Conservation (phyloP, 768 basidiomycete genomes). For the Dacryopinax primogenitus region DNA sequence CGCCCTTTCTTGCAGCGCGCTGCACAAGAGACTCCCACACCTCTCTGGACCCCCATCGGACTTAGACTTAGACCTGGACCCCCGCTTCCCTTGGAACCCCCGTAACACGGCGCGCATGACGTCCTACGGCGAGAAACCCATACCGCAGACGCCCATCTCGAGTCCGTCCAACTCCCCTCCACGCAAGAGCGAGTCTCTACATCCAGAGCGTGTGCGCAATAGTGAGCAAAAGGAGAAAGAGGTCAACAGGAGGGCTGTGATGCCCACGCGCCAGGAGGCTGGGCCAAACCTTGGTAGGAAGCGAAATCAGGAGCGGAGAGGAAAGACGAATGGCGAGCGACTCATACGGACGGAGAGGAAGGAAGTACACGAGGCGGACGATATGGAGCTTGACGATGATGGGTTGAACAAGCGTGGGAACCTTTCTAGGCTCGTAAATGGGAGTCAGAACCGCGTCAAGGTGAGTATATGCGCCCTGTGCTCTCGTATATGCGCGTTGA, state of each 20-base stretch:
- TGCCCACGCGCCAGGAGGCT: background rate
- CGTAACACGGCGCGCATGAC: background rate
- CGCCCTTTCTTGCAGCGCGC: no score
- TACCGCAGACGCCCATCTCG: conserved; percentile 7
- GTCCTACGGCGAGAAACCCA: conserved; percentile 6
- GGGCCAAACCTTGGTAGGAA: background rate
- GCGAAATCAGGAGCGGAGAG: background rate
- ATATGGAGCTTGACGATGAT: conserved; percentile 2
- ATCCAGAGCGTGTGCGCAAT: no score
- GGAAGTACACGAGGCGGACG: background rate
- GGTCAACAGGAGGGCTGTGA: background rate
- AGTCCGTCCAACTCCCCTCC: background rate
- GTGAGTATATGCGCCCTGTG: conserved; percentile 31
- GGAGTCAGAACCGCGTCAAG: conserved; percentile 58
- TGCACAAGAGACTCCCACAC: no score
- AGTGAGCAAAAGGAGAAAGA: no score
- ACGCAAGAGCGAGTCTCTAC: background rate
- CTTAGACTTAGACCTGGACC: no score
- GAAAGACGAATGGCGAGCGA: background rate
- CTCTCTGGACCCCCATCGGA: no score
- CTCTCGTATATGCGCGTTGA: conserved; percentile 17
- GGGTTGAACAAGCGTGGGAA: background rate
- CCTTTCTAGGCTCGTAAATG: background rate
- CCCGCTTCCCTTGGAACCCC: no score
- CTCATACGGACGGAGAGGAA: background rate